phyloP scores from a whole-genome alignment of 2,329 filamentous ascomycete species.

The Penicillium sclerotiorum region DNA sequence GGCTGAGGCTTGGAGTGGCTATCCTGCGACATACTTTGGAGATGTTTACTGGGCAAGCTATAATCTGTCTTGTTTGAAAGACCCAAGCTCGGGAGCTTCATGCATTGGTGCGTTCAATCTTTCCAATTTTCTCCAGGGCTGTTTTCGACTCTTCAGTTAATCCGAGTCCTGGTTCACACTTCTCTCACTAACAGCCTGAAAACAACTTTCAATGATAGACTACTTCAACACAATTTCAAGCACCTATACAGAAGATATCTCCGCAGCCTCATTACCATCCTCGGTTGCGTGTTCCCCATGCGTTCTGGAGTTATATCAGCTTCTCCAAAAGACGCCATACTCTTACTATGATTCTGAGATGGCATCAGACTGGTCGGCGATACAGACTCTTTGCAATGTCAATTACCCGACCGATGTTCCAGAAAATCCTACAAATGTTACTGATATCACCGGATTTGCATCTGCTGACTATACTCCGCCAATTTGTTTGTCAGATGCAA shows the following conservation, averaged over 20 bases:
- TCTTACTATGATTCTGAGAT: neutral
- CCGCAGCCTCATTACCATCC: no score
- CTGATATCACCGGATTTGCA: neutral
- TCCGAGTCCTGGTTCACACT: no score
- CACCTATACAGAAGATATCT: neutral
- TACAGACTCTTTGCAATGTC: neutral
- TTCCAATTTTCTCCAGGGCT: neutral
- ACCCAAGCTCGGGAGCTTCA: neutral
- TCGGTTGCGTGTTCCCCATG: neutral
- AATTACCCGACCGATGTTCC: neutral
- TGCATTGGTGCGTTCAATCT: neutral
- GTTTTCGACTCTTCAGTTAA: no score
- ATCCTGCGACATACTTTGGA: neutral
- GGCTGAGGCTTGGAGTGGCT: neutral
- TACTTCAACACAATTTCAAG: neutral
- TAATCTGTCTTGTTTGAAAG: neutral
- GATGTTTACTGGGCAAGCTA: neutral
- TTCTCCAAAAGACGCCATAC: neutral
- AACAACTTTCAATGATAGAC: no score
- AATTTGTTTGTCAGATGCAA: neutral
- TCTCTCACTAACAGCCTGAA: no score
- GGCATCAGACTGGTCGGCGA: neutral
- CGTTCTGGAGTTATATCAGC: neutral
- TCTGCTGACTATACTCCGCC: neutral
- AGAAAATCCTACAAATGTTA: neutral